Conservation (phyloP, 148 eudicot genomes). For the Selenicereus undatus region DNA sequence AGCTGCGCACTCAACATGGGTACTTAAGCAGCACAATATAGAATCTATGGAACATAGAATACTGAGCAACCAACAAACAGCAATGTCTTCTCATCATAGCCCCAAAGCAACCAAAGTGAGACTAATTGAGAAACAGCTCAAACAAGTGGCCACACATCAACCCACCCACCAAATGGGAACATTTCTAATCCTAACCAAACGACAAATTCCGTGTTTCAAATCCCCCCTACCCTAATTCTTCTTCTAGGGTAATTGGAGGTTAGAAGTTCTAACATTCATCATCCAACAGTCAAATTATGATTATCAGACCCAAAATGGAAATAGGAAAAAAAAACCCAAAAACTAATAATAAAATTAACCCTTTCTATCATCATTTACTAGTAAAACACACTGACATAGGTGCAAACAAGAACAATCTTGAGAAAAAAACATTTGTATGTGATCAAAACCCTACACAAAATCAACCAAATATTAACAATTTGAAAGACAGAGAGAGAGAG, state of each 20-base stretch:
- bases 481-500: not conserved
- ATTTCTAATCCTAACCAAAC: not conserved
- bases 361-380: not conserved
- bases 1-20: no score
- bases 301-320: not conserved
- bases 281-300: not conserved
- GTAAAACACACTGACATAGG: not conserved
- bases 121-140: no score
- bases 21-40: no score
- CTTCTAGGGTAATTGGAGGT: no score
- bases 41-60: no score
- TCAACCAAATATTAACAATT: not conserved
- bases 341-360: not conserved
- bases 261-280: not conserved
- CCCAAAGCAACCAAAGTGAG: no score
- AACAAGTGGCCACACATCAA: not conserved
- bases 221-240: not conserved
- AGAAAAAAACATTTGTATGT: slow-evolving; percentile 14
- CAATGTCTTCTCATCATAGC: no score
- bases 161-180: not conserved
- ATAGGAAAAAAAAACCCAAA: not conserved
- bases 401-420: no score
- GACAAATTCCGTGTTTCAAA: not conserved
- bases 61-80: no score
- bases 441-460: slow-evolving; percentile 4